Conservation (phyloP, 495 filamentous ascomycete genomes). For the Penicillium angulare region DNA sequence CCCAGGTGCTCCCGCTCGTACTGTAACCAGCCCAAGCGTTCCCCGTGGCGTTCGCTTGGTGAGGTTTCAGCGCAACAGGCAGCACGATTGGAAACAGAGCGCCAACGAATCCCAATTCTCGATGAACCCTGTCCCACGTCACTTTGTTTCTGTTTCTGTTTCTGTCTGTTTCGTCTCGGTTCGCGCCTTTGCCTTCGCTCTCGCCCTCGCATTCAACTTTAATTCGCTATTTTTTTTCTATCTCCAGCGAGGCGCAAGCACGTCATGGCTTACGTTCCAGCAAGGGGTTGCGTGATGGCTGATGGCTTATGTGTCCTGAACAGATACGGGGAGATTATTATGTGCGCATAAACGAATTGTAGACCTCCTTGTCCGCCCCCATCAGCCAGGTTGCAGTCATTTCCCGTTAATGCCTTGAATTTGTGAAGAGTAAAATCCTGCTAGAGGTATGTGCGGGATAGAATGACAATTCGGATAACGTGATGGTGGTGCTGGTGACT, state of each 20-base stretch:
- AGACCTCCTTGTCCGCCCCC: background rate
- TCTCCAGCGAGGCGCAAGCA: background rate
- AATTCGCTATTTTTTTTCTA: no score
- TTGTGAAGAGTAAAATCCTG: slow-evolving; percentile 1
- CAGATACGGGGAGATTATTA: background rate
- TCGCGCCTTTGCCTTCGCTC: slow-evolving; percentile 2
- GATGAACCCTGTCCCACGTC: background rate
- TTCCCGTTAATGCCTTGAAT: background rate
- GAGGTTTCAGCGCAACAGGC: slow-evolving; percentile 14
- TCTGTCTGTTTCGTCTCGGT: background rate
- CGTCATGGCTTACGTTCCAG: background rate
- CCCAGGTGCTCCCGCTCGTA: no score
- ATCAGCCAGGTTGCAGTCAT: background rate
- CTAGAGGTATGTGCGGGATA: background rate
- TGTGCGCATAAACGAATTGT: background rate
- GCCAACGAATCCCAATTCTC: slow-evolving; percentile 6
- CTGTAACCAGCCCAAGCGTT: no score
- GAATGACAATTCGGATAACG: slow-evolving; percentile 4
- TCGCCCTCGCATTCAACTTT: no score
- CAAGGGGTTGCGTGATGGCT: background rate
- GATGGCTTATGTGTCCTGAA: background rate
- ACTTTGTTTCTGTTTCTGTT: background rate
- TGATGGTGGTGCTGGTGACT: background rate
- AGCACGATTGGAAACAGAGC: slow-evolving; percentile 22
- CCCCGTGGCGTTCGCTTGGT: slow-evolving; percentile 8